A percentile compares a stretch with the other conserved stretches of the same genome.
phyloP scores from a whole-genome alignment of 129 eudicot species.

The Tagetes patula region DNA sequence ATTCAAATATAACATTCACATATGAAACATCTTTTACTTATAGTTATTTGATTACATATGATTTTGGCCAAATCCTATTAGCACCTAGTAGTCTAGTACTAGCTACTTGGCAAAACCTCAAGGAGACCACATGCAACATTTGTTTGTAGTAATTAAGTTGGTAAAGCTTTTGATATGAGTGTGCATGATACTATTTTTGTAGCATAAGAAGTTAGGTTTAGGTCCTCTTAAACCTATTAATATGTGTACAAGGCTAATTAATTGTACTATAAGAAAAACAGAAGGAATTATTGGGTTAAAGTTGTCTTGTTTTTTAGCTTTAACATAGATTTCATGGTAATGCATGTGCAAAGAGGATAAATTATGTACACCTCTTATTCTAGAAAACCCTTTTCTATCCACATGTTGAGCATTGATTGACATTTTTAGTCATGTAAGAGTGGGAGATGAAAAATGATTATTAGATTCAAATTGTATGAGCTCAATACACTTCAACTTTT shows the following conservation, averaged over 20 bases:
- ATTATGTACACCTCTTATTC: neutral
- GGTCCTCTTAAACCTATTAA: neutral
- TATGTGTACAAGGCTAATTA: neutral
- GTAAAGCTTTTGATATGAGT: neutral
- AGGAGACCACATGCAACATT: neutral
- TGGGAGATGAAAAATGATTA: neutral
- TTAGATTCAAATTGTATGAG: neutral
- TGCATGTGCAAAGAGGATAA: neutral
- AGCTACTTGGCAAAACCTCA: neutral
- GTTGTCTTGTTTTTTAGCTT: neutral
- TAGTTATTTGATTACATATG: neutral
- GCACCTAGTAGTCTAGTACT: slow-evolving; percentile 10
- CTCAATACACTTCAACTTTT: neutral
- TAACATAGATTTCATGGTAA: neutral
- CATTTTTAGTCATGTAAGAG: neutral
- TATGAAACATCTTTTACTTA: neutral
- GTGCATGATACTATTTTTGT: slow-evolving; percentile 7
- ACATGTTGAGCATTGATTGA: neutral
- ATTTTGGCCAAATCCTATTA: neutral
- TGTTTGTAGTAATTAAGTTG: neutral
- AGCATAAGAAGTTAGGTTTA: slow-evolving; percentile 10
- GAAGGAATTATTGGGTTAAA: neutral
- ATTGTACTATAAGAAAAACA: neutral
- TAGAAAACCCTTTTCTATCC: neutral
- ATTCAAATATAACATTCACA: neutral